These are phyloP conservation scores for Abrus pulchellus DNA, from an alignment of 306 rosid genomes.

Conservation along the genomic window DNA sequence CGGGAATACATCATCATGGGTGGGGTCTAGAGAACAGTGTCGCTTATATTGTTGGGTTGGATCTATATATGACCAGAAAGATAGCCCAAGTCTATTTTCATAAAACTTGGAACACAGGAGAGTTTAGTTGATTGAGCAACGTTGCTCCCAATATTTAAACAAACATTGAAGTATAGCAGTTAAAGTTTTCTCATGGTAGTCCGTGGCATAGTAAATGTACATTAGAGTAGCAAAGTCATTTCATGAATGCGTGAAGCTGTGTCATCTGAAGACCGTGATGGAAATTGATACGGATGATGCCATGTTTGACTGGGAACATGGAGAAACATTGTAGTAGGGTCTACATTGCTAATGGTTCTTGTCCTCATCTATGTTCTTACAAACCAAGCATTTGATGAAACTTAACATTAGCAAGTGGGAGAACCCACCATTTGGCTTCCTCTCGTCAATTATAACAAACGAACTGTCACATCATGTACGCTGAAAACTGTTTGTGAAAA, in stretches of 20 bases:
- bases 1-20: no score
- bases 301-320: conserved; percentile 35
- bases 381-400: conserved; percentile 45
- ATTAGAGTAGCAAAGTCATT: neutral
- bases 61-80: no score
- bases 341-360: conserved; percentile 33
- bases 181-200: neutral
- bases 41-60: no score
- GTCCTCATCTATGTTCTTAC: conserved; percentile 16
- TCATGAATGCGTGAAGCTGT: conserved; percentile 5
- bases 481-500: conserved; percentile 45
- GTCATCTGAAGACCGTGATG: conserved; percentile 37
- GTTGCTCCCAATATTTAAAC: no score
- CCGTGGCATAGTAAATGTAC: neutral
- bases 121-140: no score
- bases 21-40: no score
- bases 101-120: no score
- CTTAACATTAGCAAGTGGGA: conserved; percentile 43
- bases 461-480: conserved; percentile 52
- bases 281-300: conserved; percentile 34
- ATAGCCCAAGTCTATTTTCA: no score
- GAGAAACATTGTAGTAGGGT: conserved; percentile 32
- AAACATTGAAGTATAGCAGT: neutral
- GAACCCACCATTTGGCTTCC: conserved; percentile 16
- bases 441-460: conserved; percentile 47